Evolutionary conservation across 768 basidiomycete genomes (phyloP).

Genomic region (Trametes villosa): DNA sequence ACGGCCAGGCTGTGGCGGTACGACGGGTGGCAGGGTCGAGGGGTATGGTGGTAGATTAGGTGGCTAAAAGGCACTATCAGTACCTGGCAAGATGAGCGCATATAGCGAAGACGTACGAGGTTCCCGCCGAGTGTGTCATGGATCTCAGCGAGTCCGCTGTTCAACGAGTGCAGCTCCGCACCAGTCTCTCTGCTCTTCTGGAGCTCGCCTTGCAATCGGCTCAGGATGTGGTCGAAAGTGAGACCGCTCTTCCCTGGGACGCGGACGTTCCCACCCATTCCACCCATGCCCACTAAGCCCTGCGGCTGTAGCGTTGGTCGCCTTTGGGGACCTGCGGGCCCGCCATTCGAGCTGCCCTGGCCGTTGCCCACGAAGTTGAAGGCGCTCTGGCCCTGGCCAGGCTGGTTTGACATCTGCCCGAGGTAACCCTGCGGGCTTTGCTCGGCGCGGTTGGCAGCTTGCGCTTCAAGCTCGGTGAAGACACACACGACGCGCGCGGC

Average conservation of each 20-base stretch:
- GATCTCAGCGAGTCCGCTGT: slow-evolving; percentile 84
- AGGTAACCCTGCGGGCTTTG: slow-evolving; percentile 44
- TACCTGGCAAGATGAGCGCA: neutral
- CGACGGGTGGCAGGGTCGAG: slow-evolving; percentile 65
- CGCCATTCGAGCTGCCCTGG: slow-evolving; percentile 31
- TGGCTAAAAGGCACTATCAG: slow-evolving; percentile 47
- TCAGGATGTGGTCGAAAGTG: slow-evolving; percentile 91
- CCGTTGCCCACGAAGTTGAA: slow-evolving; percentile 48
- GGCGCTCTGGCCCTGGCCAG: slow-evolving; percentile 42
- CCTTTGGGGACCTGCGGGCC: slow-evolving; percentile 47
- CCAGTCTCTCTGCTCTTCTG: slow-evolving; percentile 95
- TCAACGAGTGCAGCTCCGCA: slow-evolving; percentile 78
- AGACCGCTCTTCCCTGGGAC: slow-evolving; percentile 83
- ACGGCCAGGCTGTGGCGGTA: slow-evolving; percentile 30
- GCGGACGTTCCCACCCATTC: slow-evolving; percentile 73
- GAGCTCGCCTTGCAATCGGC: slow-evolving; percentile 88
- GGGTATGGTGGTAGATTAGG: slow-evolving; percentile 67
- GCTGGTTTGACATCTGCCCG: slow-evolving; percentile 39
- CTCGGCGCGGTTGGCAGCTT: slow-evolving; percentile 70
- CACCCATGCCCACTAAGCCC: slow-evolving; percentile 71
- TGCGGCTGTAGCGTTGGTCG: slow-evolving; percentile 62
- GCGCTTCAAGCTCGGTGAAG: slow-evolving; percentile 83
- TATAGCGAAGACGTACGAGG: slow-evolving; percentile 54
- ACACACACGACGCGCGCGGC: slow-evolving; percentile 93
- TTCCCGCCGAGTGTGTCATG: slow-evolving; percentile 89